Evolutionary conservation across 2,329 filamentous ascomycete species (phyloP).

Genomic region (Fusarium pininemorale): DNA sequence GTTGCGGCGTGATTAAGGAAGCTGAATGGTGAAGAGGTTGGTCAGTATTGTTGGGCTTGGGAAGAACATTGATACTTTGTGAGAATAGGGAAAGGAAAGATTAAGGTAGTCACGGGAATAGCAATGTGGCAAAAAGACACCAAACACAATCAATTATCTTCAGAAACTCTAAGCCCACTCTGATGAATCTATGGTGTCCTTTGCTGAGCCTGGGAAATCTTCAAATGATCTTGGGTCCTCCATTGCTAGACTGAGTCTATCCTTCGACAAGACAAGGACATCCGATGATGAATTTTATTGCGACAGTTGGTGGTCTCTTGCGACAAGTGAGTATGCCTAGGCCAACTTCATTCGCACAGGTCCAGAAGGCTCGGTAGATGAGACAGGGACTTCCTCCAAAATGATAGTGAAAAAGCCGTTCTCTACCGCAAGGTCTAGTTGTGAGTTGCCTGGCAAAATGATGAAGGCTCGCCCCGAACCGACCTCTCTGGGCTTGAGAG

Average conservation of each 20-base stretch:
- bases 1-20: fast-evolving
- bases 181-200: background rate
- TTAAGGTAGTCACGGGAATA: background rate
- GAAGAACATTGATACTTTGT: fast-evolving
- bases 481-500: fast-evolving
- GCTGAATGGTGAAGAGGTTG: background rate
- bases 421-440: too few species aligned
- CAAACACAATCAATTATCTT: background rate
- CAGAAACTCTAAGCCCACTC: fast-evolving
- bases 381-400: background rate
- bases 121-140: fast-evolving
- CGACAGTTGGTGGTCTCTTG: background rate
- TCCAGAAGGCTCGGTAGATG: background rate
- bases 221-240: background rate
- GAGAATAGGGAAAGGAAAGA: background rate
- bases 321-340: fast-evolving
- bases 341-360: background rate
- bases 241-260: background rate
- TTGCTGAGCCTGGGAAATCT: fast-evolving
- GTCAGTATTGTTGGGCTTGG: fast-evolving
- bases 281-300: fast-evolving
- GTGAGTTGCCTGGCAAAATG: background rate
- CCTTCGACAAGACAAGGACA: background rate
- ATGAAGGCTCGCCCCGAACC: fast-evolving
- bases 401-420: too few species aligned